Conservation (phyloP, 176 grass and related monocot species). For the Chloris gayana region DNA sequence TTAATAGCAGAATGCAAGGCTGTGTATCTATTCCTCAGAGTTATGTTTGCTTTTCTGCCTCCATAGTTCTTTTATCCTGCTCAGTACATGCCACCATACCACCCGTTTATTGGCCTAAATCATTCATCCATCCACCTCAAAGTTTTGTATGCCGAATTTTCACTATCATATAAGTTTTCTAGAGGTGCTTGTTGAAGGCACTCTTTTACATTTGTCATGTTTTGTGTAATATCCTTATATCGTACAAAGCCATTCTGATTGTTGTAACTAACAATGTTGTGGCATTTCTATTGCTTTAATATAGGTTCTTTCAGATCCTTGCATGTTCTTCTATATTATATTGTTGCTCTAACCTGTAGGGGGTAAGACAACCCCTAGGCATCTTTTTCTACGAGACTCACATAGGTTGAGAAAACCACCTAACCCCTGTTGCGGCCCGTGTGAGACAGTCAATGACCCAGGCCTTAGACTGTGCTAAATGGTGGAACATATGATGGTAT, state of each 20-base stretch:
- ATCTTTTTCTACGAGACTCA: too few relatives aligned
- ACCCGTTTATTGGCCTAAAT: not conserved
- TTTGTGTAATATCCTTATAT: not conserved
- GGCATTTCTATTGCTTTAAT: not conserved
- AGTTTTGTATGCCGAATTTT: not conserved
- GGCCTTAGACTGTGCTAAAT: too few relatives aligned
- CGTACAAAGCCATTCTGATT: not conserved
- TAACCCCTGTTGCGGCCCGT: too few relatives aligned
- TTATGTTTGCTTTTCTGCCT: not conserved
- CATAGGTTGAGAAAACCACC: too few relatives aligned
- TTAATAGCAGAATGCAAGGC: not conserved
- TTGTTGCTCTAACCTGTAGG: not conserved
- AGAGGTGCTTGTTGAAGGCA: not conserved
- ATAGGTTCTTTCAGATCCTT: not conserved
- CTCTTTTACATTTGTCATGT: not conserved
- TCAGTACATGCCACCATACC: not conserved
- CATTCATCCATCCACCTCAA: not conserved
- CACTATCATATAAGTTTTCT: not conserved
- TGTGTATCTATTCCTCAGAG: too few relatives aligned
- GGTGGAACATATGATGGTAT: too few relatives aligned
- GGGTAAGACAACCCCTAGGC: too few relatives aligned
- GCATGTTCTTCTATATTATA: not conserved
- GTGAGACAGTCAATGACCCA: too few relatives aligned
- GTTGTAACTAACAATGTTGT: not conserved
- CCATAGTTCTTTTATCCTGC: not conserved